phyloP scores from a whole-genome alignment of 225 moss, liverwort and hornwort genomes.

The Antitrichia curtipendula region DNA sequence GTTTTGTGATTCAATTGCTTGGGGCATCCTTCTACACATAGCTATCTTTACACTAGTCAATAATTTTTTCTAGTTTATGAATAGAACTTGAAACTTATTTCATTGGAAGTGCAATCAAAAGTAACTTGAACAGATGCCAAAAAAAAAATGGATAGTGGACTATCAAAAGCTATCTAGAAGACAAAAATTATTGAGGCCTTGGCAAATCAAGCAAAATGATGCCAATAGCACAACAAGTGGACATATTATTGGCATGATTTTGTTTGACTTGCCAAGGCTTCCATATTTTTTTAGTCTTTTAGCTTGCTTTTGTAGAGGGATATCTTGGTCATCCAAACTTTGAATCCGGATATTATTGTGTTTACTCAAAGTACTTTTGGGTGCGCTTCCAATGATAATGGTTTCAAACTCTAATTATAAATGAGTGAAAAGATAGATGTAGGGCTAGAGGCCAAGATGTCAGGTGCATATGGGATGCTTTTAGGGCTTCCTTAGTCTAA shows the following conservation, averaged over 20 bases:
- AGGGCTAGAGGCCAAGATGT: accelerated
- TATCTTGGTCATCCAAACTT: neutral
- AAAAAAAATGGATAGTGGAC: neutral
- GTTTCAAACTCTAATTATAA: too few species aligned
- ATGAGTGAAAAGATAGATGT: accelerated
- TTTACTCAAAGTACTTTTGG: neutral
- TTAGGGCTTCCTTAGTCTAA: accelerated
- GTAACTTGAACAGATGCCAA: too few species aligned
- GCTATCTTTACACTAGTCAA: neutral
- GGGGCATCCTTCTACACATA: neutral
- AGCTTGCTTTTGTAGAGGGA: accelerated
- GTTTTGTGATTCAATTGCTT: neutral
- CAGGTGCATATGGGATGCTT: accelerated
- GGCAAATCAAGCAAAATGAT: too few species aligned
- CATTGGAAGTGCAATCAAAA: too few species aligned
- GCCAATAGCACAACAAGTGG: too few species aligned
- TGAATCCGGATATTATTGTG: too few species aligned
- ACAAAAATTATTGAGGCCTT: accelerated
- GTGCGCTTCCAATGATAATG: accelerated
- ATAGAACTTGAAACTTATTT: neutral
- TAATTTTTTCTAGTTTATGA: neutral
- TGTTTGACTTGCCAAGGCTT: neutral
- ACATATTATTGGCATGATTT: accelerated
- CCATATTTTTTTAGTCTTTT: too few species aligned
- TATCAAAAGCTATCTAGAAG: accelerated